phyloP scores from a whole-genome alignment of 73 alveolate species.

The Breviolum minutum region DNA sequence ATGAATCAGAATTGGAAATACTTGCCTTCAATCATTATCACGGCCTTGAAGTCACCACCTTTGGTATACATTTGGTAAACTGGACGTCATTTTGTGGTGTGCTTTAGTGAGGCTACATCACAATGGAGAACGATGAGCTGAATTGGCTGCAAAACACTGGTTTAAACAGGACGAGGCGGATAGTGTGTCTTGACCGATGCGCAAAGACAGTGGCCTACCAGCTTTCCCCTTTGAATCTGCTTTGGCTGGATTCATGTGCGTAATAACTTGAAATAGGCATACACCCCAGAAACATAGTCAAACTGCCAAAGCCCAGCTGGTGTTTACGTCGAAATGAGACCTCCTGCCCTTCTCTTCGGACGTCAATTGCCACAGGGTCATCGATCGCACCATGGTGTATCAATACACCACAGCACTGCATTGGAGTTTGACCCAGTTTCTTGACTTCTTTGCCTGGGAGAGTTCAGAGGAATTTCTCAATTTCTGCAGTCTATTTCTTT shows the following conservation, averaged over 20 bases:
- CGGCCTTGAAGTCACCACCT: too few species aligned
- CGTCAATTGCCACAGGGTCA: neutral
- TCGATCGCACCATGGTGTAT: constrained; percentile 50
- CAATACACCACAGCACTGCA: constrained; percentile 67
- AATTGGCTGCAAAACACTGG: constrained; percentile 52
- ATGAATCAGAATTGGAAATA: too few species aligned
- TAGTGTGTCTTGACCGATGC: neutral
- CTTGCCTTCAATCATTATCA: too few species aligned
- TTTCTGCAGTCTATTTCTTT: neutral
- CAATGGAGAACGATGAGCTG: constrained; percentile 47
- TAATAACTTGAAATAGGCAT: neutral
- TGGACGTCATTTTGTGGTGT: neutral
- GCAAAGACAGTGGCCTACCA: neutral
- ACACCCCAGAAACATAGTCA: neutral
- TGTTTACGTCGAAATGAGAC: neutral
- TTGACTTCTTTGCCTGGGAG: neutral
- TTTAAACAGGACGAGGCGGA: neutral
- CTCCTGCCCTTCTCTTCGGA: neutral
- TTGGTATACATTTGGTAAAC: too few species aligned
- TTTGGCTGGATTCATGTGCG: neutral
- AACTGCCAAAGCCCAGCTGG: neutral
- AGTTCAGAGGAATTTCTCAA: neutral
- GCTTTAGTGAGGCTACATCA: neutral
- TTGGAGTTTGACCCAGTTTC: constrained; percentile 70
- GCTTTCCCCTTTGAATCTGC: neutral